phyloP scores from a whole-genome alignment of 2,329 filamentous ascomycete genomes.

The Neofusicoccum sp. region DNA sequence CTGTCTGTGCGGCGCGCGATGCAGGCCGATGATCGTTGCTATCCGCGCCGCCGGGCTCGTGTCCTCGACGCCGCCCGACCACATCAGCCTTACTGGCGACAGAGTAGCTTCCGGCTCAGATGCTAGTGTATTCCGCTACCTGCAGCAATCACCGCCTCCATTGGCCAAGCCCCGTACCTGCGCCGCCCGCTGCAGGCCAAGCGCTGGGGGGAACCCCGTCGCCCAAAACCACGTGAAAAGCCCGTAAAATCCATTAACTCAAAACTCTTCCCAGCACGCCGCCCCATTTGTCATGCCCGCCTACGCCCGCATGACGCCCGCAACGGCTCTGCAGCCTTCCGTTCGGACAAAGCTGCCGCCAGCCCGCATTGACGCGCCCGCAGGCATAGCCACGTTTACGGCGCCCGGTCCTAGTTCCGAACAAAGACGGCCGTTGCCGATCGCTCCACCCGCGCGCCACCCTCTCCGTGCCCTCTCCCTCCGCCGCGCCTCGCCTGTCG shows the following conservation, averaged over 20 bases:
- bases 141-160: neutral
- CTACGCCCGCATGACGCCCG: slow-evolving; percentile 7
- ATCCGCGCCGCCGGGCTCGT: slow-evolving; percentile 10
- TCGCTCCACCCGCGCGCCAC: slow-evolving; percentile 7
- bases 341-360: slow-evolving; percentile 16
- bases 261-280: neutral
- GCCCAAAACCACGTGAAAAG: neutral
- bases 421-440: slow-evolving; percentile 18
- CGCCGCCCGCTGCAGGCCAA: slow-evolving; percentile 14
- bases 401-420: slow-evolving; percentile 14
- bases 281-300: slow-evolving; percentile 10
- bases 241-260: slow-evolving; percentile 11
- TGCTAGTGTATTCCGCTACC: slow-evolving; percentile 10
- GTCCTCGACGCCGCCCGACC: neutral
- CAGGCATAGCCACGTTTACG: slow-evolving; percentile 19
- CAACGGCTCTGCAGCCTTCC: slow-evolving; percentile 19
- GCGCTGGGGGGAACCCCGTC: neutral
- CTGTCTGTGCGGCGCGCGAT: slow-evolving; percentile 15
- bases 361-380: slow-evolving; percentile 17
- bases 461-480: neutral
- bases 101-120: neutral
- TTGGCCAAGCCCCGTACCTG: neutral
- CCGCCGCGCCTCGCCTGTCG: slow-evolving; percentile 8
- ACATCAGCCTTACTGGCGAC: slow-evolving; percentile 11
- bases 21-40: slow-evolving; percentile 7